Conservation (phyloP, 2,329 filamentous ascomycete species). For the Neonectria hederae region DNA sequence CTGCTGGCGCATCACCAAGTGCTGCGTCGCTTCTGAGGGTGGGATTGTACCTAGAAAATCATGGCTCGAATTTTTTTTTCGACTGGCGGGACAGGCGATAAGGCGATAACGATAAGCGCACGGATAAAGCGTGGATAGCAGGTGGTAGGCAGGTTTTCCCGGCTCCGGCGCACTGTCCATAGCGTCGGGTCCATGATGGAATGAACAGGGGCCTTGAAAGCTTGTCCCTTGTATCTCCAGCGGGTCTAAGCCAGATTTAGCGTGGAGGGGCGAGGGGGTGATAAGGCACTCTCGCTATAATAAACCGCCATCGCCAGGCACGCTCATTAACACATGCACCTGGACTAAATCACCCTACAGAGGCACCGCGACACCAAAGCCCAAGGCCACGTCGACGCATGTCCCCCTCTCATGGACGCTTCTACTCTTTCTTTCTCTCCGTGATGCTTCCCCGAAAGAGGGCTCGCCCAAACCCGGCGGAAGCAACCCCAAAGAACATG, state of each 20-base stretch:
- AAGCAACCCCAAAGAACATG: conserved; percentile 32
- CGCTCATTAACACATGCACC: conserved; percentile 37
- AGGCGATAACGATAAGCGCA: conserved; percentile 27
- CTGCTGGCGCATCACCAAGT: conserved; percentile 41
- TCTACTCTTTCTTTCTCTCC: conserved; percentile 2
- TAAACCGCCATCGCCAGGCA: conserved; percentile 24
- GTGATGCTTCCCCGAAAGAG: conserved; percentile 49
- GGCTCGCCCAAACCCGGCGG: conserved; percentile 44
- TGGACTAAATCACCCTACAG: not conserved
- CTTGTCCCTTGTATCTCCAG: conserved; percentile 9
- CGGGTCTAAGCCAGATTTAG: conserved; percentile 7
- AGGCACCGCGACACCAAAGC: conserved; percentile 24
- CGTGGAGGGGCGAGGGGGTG: conserved; percentile 16
- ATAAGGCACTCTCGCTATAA: conserved; percentile 6
- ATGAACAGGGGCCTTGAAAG: not conserved
- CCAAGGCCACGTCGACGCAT: conserved; percentile 3
- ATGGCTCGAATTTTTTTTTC: conserved; percentile 46
- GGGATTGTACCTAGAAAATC: conserved; percentile 33
- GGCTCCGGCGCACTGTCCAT: conserved; percentile 19
- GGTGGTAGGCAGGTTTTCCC: conserved; percentile 29
- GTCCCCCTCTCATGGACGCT: conserved; percentile 22
- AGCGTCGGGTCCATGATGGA: not conserved
- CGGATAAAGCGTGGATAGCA: conserved; percentile 12
- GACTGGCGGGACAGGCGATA: conserved; percentile 41
- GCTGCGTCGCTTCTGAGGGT: conserved; percentile 34